Evolutionary conservation across 768 basidiomycete genomes (phyloP).

Genomic region (Paxillus involutus): DNA sequence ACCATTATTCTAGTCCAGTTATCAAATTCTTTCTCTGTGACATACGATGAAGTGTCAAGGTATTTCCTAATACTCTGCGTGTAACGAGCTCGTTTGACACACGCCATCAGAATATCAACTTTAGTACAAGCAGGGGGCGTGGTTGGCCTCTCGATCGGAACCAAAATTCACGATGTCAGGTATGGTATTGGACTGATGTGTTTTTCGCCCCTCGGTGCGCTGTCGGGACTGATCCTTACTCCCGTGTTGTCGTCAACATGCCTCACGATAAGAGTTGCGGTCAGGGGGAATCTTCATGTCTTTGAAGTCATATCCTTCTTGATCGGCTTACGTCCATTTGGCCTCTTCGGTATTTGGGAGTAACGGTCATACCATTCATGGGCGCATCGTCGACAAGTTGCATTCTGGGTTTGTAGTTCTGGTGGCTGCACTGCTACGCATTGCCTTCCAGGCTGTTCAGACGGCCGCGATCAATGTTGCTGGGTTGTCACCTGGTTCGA

Average conservation of each 20-base stretch:
- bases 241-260: slow-evolving; percentile 52
- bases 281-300: slow-evolving; percentile 53
- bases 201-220: slow-evolving; percentile 77
- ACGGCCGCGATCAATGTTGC: slow-evolving; percentile 61
- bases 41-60: slow-evolving; percentile 33
- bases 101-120: slow-evolving; percentile 51
- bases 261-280: slow-evolving; percentile 68
- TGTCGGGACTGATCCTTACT: slow-evolving; percentile 43
- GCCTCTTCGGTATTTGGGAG: slow-evolving; percentile 58
- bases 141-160: neutral
- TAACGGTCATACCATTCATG: slow-evolving; percentile 63
- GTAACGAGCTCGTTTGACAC: neutral
- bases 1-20: slow-evolving; percentile 22
- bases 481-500: no score
- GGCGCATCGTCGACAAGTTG: slow-evolving; percentile 65
- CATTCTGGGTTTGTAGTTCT: slow-evolving; percentile 75
- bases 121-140: slow-evolving; percentile 62
- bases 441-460: slow-evolving; percentile 58
- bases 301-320: slow-evolving; percentile 71
- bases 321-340: slow-evolving; percentile 48
- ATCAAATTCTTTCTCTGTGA: slow-evolving; percentile 19
- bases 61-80: slow-evolving; percentile 1
- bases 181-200: slow-evolving; percentile 71
- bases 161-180: slow-evolving; percentile 29
- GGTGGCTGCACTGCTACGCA: slow-evolving; percentile 43